Percentiles rank a stretch among this genome's conserved stretches.
These are phyloP conservation scores for Picea glauca DNA, from an alignment of 75 land plant species.

Conservation along the genomic window DNA sequence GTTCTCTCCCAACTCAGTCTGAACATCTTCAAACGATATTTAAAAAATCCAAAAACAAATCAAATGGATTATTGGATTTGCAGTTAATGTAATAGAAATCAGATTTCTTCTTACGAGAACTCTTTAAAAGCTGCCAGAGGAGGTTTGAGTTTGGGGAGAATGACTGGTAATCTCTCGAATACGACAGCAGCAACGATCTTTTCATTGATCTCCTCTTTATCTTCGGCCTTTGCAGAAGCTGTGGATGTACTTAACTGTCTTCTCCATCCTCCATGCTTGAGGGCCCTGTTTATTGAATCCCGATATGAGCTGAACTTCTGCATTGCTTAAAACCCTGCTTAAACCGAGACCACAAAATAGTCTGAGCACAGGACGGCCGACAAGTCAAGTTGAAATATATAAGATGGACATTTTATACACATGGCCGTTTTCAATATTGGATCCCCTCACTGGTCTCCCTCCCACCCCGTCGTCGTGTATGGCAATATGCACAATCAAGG, in stretches of 20 bases:
- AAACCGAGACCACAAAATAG: neutral
- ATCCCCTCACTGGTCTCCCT: too few relatives aligned
- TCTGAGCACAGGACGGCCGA: too few relatives aligned
- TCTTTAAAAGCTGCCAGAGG: slow-evolving; percentile 63
- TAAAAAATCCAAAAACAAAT: too few relatives aligned
- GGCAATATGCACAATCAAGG: too few relatives aligned
- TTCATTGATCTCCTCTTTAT: slow-evolving; percentile 8
- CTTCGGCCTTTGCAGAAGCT: neutral
- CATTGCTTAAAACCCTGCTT: neutral
- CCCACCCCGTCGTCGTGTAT: too few relatives aligned
- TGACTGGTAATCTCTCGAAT: slow-evolving; percentile 86
- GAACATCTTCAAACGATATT: too few relatives aligned
- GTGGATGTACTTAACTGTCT: neutral
- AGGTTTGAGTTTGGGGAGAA: slow-evolving; percentile 80
- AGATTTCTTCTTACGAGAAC: slow-evolving; percentile 61
- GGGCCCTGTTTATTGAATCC: neutral
- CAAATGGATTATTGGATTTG: too few relatives aligned
- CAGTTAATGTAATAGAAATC: neutral
- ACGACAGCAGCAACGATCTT: slow-evolving; percentile 80
- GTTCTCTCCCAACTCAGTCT: too few relatives aligned
- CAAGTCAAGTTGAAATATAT: too few relatives aligned
- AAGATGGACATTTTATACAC: too few relatives aligned
- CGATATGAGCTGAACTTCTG: neutral
- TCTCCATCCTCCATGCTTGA: slow-evolving; percentile 3
- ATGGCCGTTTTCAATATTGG: too few relatives aligned